Base-by-base conservation (phyloP, 192 early-diverging fungal genomes). In the Ramicandelaber brevisporus region DNA sequence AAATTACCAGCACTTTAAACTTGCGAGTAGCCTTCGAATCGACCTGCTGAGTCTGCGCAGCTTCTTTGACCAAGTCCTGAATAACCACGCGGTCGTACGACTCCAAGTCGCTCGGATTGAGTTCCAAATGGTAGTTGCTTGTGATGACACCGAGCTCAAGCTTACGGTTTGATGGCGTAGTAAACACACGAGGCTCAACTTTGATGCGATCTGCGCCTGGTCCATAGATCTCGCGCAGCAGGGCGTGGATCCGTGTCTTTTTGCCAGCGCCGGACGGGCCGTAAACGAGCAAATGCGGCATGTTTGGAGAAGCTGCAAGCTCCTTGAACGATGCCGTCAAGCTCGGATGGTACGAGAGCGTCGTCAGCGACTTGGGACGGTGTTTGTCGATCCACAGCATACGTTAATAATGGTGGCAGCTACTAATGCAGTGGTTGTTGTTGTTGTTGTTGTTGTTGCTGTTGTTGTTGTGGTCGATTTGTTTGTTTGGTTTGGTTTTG, bases 341-440 rank as follows among this genome's bases (percentile, higher is more conserved):
- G 15, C 61, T 62, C n/a, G 34, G 26, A 41, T 86, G 82, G 53
- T 74, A 81, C 52, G 72, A 60, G 32, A 97, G 67, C 46, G 72
- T 61, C 43, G 78, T 76, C 28, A 97, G 70, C 17, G 60, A 48
- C 30, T 40, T 52, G 17, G 92, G 92, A 22, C 87, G 59, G 54
- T 98, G 70, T 44, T 86, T 87, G 57, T 98, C 92, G 30, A 83
- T 78, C 81, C 82, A 98, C 18, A 98, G 59, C n/a, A n/a, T n/a
- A n/a, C n/a, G n/a, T n/a, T n/a, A n/a, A n/a, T n/a, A n/a, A n/a
- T n/a, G n/a, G n/a, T n/a, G n/a, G n/a, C n/a, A n/a, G n/a, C n/a
- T n/a, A n/a, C n/a, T n/a, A n/a, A n/a, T n/a, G n/a, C n/a, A n/a
- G n/a, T n/a, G n/a, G n/a, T n/a, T n/a, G n/a, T n/a, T n/a, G n/a